Conservation (phyloP, 441 rosid species). For the Arabidopsis hybrid region DNA sequence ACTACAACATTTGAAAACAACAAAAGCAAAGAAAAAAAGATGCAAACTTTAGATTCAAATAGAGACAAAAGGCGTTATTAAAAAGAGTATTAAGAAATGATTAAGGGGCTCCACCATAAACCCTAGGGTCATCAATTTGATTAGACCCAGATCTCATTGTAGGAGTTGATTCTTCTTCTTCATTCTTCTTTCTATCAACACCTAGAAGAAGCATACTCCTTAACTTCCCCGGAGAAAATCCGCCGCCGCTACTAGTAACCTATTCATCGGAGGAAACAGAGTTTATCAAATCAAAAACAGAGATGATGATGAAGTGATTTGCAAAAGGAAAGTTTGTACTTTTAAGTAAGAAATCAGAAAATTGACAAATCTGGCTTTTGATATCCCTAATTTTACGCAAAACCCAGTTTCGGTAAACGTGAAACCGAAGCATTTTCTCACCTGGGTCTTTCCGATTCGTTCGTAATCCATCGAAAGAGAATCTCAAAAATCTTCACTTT, state of each 20-base stretch:
- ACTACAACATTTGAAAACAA: slow-evolving; percentile 47
- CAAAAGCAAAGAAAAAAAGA: background rate
- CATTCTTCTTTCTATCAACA: slow-evolving; percentile 64
- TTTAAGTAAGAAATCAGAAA: slow-evolving; percentile 1
- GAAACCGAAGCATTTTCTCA: slow-evolving; percentile 44
- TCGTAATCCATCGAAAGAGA: slow-evolving; percentile 65
- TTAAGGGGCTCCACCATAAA: slow-evolving; percentile 43
- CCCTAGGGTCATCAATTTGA: slow-evolving; percentile 52
- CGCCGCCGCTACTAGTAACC: slow-evolving; percentile 55
- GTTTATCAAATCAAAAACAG: slow-evolving; percentile 19
- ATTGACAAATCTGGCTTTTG: slow-evolving; percentile 32
- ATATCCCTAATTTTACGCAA: slow-evolving; percentile 32
- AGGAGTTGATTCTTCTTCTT: slow-evolving; percentile 52
- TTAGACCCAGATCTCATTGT: slow-evolving; percentile 57
- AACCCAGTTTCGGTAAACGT: slow-evolving; percentile 44
- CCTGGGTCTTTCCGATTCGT: slow-evolving; percentile 79
- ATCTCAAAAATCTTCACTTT: slow-evolving; percentile 3
- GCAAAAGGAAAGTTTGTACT: too few species aligned
- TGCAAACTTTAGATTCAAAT: slow-evolving; percentile 21
- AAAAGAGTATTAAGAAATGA: slow-evolving; percentile 37
- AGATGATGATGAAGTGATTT: background rate
- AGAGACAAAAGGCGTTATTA: slow-evolving; percentile 7
- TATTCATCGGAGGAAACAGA: slow-evolving; percentile 24
- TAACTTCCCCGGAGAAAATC: slow-evolving; percentile 78
- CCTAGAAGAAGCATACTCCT: slow-evolving; percentile 74